Conservation (phyloP, 2,329 filamentous ascomycete species). For the Aspergillus carbonarius region DNA sequence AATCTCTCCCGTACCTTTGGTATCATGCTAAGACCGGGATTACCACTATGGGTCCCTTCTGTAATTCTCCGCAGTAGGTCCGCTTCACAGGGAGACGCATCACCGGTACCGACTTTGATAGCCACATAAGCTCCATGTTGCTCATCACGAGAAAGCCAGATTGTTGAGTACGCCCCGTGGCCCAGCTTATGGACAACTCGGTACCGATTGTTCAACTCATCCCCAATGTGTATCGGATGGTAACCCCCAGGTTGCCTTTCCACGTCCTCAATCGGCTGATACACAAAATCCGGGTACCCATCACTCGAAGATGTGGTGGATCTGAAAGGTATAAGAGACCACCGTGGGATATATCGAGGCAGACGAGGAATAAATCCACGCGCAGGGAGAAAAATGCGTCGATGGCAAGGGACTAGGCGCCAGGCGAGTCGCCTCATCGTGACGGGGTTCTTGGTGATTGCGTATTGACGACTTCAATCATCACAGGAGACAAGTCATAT, state of each 20-base stretch:
- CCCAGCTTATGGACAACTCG: constrained; percentile 47
- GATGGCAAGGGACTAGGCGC: no score
- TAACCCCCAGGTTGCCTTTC: constrained; percentile 35
- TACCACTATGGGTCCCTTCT: no score
- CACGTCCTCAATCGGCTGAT: constrained; percentile 9
- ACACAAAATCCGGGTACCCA: no score
- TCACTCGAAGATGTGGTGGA: background rate
- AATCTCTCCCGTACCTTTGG: no score
- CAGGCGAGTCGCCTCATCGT: no score
- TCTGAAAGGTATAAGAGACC: constrained; percentile 4
- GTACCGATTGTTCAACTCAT: constrained; percentile 41
- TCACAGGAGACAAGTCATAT: no score
- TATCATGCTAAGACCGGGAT: no score
- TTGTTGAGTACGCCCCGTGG: constrained; percentile 45
- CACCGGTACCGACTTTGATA: constrained; percentile 6
- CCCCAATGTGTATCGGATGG: constrained; percentile 44
- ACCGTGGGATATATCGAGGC: background rate
- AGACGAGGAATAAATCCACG: no score
- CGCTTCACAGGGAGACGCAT: constrained; percentile 15
- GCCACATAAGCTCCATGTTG: constrained; percentile 7
- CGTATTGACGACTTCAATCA: no score
- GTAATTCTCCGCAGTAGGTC: no score
- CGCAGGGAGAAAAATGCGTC: no score
- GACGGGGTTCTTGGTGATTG: no score
- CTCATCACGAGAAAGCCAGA: constrained; percentile 42